A percentile compares a stretch with the other conserved stretches of the same genome.
Conservation (phyloP, 169 alveolate species). For the Plasmodium billcollinsi region DNA sequence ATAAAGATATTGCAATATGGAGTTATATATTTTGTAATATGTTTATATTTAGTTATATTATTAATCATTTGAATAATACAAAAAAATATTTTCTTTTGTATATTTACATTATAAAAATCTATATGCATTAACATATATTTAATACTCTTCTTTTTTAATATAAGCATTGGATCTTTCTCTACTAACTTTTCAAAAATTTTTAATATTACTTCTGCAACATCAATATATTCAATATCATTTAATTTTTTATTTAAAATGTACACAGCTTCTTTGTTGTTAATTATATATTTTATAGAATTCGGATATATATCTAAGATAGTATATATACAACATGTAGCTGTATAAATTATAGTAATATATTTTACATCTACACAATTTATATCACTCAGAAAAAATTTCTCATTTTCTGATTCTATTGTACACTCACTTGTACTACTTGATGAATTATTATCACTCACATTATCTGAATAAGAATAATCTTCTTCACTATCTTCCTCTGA, state of each 20-base stretch:
- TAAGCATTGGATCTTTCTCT: constrained; percentile 75
- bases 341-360: constrained; percentile 65
- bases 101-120: constrained; percentile 73
- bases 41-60: constrained; percentile 71
- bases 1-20: constrained; percentile 66
- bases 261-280: constrained; percentile 59
- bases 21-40: constrained; percentile 65
- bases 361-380: constrained; percentile 57
- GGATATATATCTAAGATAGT: constrained; percentile 71
- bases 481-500: constrained; percentile 43
- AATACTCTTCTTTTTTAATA: constrained; percentile 74
- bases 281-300: constrained; percentile 35
- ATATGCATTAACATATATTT: constrained; percentile 78
- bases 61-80: constrained; percentile 77
- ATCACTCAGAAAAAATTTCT: constrained; percentile 34
- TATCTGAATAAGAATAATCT: constrained; percentile 15
- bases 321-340: constrained; percentile 75
- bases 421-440: constrained; percentile 67
- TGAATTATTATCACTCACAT: constrained; percentile 8
- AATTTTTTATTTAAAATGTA: constrained; percentile 63
- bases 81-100: constrained; percentile 74
- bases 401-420: constrained; percentile 40
- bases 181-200: constrained; percentile 75
- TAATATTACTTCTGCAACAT: constrained; percentile 74
- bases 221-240: constrained; percentile 76